A percentile compares a stretch with the other conserved stretches of the same genome.
Conservation (phyloP, 1,284 basidiomycete species). For the Ceratorhiza oryzae-sativae region DNA sequence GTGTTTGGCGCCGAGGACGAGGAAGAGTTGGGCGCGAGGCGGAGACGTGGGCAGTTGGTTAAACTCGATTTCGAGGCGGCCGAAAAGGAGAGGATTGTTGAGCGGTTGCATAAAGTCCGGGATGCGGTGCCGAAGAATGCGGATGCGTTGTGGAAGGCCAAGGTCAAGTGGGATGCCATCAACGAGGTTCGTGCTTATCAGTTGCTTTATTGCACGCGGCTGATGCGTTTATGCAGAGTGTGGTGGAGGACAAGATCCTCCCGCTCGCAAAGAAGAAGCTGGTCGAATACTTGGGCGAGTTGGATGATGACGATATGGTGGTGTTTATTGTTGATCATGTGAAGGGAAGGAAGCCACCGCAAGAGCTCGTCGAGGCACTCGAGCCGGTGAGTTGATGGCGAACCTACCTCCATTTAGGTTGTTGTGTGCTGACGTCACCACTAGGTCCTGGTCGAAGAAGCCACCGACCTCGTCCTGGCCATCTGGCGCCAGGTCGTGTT, state of each 20-base stretch:
- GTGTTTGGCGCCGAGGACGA: constrained; percentile 87
- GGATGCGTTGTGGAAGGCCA: constrained; percentile 76
- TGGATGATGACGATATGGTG: constrained; percentile 86
- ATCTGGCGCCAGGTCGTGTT: constrained; percentile 91
- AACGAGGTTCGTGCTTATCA: constrained; percentile 68
- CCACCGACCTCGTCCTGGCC: constrained; percentile 71
- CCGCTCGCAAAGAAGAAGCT: constrained; percentile 80
- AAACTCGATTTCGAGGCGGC: constrained; percentile 85
- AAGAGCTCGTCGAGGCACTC: constrained; percentile 82
- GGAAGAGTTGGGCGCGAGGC: constrained; percentile 68
- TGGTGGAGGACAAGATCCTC: constrained; percentile 82
- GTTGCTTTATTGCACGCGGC: no score
- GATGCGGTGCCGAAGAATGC: constrained; percentile 72
- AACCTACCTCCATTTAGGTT: neutral
- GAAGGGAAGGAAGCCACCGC: constrained; percentile 81
- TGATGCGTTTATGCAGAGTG: no score
- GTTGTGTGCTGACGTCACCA: neutral
- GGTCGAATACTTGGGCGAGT: constrained; percentile 82
- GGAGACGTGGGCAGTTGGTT: constrained; percentile 79
- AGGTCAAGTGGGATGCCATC: constrained; percentile 86
- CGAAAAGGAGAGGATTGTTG: constrained; percentile 67
- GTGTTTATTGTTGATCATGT: constrained; percentile 90
- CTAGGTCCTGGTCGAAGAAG: constrained; percentile 89
- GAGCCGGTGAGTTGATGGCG: constrained; percentile 71
- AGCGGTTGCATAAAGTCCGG: constrained; percentile 77